Evolutionary conservation across 805 yeast species (phyloP), one percentile per base, ranked within the genome.

Genomic region (Lipomyces sp.): DNA sequence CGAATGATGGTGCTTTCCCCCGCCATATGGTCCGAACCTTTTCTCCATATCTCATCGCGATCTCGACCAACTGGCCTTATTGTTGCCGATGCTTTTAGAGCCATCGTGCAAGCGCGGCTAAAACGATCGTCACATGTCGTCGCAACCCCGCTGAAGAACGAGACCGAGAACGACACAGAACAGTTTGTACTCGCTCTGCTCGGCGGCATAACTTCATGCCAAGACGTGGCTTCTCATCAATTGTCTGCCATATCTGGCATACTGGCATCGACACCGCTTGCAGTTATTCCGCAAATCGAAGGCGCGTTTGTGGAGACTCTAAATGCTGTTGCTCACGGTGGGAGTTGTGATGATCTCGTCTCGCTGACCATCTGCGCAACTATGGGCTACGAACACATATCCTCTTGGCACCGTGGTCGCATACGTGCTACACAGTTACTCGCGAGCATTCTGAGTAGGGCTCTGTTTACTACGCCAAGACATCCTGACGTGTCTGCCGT

Each of bases 1-100:
- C 64, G 69, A 13, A 63, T 63, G 64, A 7, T 63, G 8, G 13
- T 66, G 30, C 63, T 66, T 13, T 63, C 69, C 18, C 67, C 66
- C 13, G 45, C 67, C 15, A 57, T 66, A 18, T 65, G 69, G 69
- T 10, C 51, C 13, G 50, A n/a, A 4, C 48, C 48, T 2, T 32
- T 30, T 42, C 33, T 45, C 29, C 53, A 42, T 24, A 24, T 50
- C 6, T 51, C 54, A 5, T 51, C 54, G 15, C 7, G 34, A 32
- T 7, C 34, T 6, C 30, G 34, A 11, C 53, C 60, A 34, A 30
- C 24, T 32, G 65, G 64, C 8, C 35, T 56, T 18, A 51, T 33
- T 15, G 69, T 65, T 2, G 30, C 42, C 24, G 63, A 63, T 29
- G 63, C 59, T 5, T 65, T 65, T 48, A 30, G 63, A 24, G 18